Conservation (phyloP, 169 alveolate species). For the Babesia divergens region DNA sequence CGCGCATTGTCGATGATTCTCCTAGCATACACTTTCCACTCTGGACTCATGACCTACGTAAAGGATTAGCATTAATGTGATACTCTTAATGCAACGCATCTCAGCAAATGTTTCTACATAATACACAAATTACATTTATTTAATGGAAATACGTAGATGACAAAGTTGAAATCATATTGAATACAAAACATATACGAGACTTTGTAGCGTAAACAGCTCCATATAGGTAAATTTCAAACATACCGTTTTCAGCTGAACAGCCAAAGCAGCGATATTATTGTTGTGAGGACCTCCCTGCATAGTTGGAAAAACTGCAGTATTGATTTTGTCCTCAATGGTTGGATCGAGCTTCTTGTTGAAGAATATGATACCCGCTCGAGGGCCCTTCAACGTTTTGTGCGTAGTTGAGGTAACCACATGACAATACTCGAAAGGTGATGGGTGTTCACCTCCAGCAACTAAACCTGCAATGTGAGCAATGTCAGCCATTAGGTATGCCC, state of each 20-base stretch:
- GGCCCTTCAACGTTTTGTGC: slow-evolving; percentile 95
- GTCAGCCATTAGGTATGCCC: slow-evolving; percentile 94
- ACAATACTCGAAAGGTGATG: slow-evolving; percentile 88
- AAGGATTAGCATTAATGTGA: no score
- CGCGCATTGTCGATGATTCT: slow-evolving; percentile 74
- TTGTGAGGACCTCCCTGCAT: slow-evolving; percentile 97
- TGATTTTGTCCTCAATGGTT: slow-evolving; percentile 86
- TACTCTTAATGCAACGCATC: no score
- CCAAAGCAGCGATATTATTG: slow-evolving; percentile 84
- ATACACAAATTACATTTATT: no score
- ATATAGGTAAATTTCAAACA: slow-evolving; percentile 13
- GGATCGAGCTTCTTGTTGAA: slow-evolving; percentile 80
- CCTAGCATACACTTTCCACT: slow-evolving; percentile 75
- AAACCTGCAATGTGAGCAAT: slow-evolving; percentile 96
- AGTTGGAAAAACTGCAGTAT: slow-evolving; percentile 94
- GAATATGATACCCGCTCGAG: slow-evolving; percentile 93
- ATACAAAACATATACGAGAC: background rate
- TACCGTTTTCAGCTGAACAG: slow-evolving; percentile 81
- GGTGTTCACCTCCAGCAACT: slow-evolving; percentile 89
- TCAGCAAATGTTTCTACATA: no score
- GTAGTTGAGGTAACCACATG: slow-evolving; percentile 98
- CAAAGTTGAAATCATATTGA: background rate
- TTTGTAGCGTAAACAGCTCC: background rate
- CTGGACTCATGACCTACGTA: slow-evolving; percentile 64
- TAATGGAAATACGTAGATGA: background rate